phyloP scores from a whole-genome alignment of 2,329 filamentous ascomycete species.

The Leptosphaerulina australis region DNA sequence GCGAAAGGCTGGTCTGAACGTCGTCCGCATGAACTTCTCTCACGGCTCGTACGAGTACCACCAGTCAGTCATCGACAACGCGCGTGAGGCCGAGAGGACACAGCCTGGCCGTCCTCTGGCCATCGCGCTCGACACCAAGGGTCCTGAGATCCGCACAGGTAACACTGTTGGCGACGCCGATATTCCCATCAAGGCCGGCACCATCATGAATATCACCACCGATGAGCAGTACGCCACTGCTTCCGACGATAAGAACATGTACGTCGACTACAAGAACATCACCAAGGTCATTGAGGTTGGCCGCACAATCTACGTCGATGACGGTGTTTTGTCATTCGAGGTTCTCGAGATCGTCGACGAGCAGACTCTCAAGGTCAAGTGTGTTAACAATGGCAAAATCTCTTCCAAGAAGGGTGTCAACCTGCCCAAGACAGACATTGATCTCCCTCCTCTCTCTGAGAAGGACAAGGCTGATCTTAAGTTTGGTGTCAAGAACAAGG shows the following conservation, averaged over 20 bases:
- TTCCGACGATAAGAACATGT: slow-evolving; percentile 94
- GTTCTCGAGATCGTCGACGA: slow-evolving; percentile 87
- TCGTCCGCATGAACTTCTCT: slow-evolving; percentile 99
- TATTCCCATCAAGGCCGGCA: slow-evolving; percentile 80
- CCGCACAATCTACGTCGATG: slow-evolving; percentile 96
- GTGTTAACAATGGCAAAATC: slow-evolving; percentile 98
- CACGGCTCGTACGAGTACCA: slow-evolving; percentile 95
- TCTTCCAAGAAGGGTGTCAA: slow-evolving; percentile 99
- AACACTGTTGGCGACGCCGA: slow-evolving; percentile 74
- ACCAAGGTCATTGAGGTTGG: slow-evolving; percentile 94
- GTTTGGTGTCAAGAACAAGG: slow-evolving; percentile 97
- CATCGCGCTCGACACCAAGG: slow-evolving; percentile 88
- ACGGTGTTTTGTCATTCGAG: slow-evolving; percentile 96
- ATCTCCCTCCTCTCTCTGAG: slow-evolving; percentile 94
- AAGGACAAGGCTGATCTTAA: slow-evolving; percentile 94
- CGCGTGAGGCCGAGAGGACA: slow-evolving; percentile 80
- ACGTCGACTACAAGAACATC: slow-evolving; percentile 99
- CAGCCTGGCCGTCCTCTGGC: slow-evolving; percentile 86
- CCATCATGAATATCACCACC: slow-evolving; percentile 93
- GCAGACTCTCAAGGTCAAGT: slow-evolving; percentile 83
- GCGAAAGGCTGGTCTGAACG: slow-evolving; percentile 88
- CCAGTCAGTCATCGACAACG: slow-evolving; percentile 97
- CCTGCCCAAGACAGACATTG: slow-evolving; percentile 97
- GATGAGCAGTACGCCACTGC: slow-evolving; percentile 87
- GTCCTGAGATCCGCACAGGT: slow-evolving; percentile 85